Base-by-base conservation (phyloP, 2,329 filamentous ascomycete species). In the Ophidiomyces ophidiicola region DNA sequence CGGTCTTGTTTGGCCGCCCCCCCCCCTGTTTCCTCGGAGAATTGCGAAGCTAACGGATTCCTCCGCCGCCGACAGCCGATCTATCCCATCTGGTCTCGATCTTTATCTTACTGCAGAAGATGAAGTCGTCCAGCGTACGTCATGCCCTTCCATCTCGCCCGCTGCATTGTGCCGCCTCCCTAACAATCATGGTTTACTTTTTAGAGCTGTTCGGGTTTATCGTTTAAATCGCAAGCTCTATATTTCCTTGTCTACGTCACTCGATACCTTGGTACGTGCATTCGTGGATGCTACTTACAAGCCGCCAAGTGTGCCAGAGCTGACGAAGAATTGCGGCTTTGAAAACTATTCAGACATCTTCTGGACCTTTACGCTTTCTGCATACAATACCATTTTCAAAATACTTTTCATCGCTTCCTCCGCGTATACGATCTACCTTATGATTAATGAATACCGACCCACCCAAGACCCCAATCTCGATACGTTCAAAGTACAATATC, bases 391-490 rank as follows among this genome's bases (percentile, higher is more conserved):
- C 45, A 64, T 84, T 54, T 94, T 96, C 72, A 98, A 98, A 65
- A 76, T 96, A 57, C 72, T 94, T 58, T 98, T 96, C 71, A 87
- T 98, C 60, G 71, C 68, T 47, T 80, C 84, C 17, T 87, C 92
- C 47, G 78, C 80, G 47, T 98, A 98, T 70, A 93, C 87, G 54
- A 78, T 98, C 60, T 96, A 94, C 68, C 77, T 96, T 51, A 98
- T 98, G 90, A 81, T 90, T 46, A 92, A 85, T 52, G 83, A 88
- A 54, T 98, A 90, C 75, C 93, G 92, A 64, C 88, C 90, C 18
- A 96, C 90, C 23, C 88, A 94, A 66, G 90, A 98, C 57, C 85
- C 88, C 39, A 94, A 93, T 58, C 76, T 92, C 58, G 90, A 98
- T 60, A 98, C 90, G 3, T 96, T 98, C 72, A 86, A 87, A 51